Evolutionary conservation across 345 rosid genomes (phyloP).

Genomic region (Citrus cavaleriei): DNA sequence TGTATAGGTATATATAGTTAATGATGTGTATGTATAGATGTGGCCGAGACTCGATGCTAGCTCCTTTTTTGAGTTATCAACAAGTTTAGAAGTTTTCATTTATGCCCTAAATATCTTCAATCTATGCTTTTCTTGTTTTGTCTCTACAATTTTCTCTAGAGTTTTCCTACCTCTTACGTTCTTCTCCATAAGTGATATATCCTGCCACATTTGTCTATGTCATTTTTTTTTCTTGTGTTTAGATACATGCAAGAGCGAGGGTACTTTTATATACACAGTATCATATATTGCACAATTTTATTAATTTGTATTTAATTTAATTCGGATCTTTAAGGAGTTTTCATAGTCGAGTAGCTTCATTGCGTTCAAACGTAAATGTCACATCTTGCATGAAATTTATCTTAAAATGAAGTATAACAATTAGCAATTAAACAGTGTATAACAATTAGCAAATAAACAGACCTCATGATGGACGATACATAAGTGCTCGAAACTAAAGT

Average conservation of each 20-base stretch:
- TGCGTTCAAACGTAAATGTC: background rate
- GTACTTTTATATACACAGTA: background rate
- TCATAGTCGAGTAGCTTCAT: background rate
- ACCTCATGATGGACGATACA: too few species aligned
- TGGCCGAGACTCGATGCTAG: constrained; percentile 7
- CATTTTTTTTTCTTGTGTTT: background rate
- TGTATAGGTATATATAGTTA: background rate
- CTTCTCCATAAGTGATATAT: background rate
- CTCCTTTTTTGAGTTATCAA: background rate
- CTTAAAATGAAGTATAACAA: background rate
- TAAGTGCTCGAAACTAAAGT: too few species aligned
- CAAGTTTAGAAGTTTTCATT: background rate
- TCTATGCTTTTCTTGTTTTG: background rate
- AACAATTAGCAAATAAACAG: too few species aligned
- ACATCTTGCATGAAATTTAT: background rate
- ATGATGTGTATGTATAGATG: background rate
- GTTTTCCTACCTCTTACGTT: background rate
- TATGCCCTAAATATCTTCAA: background rate
- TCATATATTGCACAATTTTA: background rate
- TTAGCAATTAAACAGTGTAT: too few species aligned
- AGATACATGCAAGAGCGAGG: background rate
- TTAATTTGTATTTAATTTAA: background rate
- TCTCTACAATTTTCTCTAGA: background rate
- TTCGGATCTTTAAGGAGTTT: background rate
- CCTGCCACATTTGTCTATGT: background rate